Evolutionary conservation across 2,329 filamentous ascomycete genomes (phyloP).

Genomic region (Sphaceloma murrayae): DNA sequence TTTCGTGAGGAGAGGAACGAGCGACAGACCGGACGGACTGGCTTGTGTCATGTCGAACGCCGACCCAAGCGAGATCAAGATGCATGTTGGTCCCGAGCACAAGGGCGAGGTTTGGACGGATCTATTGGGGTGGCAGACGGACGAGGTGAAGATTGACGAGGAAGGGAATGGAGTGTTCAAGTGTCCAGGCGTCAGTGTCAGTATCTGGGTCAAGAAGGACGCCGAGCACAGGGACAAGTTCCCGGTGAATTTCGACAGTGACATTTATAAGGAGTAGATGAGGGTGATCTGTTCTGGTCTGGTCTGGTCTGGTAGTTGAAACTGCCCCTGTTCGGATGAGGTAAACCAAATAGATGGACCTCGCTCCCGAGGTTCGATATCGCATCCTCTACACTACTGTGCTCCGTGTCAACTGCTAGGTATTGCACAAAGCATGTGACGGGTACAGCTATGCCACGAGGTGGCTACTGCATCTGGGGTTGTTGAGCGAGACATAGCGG

Average conservation of each 20-base stretch:
- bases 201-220: conserved; percentile 51
- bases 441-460: background rate
- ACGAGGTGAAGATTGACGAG: conserved; percentile 48
- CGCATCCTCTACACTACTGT: too few species aligned
- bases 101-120: conserved; percentile 55
- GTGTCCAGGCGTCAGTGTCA: conserved; percentile 46
- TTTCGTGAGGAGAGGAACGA: conserved; percentile 46
- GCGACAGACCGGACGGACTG: conserved; percentile 41
- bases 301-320: too few species aligned
- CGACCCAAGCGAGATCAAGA: conserved; percentile 38
- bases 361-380: too few species aligned
- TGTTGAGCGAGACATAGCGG: conserved; percentile 14
- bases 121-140: conserved; percentile 47
- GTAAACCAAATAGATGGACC: too few species aligned
- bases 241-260: conserved; percentile 24
- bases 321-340: too few species aligned
- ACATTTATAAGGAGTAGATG: conserved; percentile 19
- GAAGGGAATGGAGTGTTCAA: conserved; percentile 52
- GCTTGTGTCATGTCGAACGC: conserved; percentile 38
- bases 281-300: too few species aligned
- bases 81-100: conserved; percentile 48
- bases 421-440: too few species aligned
- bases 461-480: background rate
- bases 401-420: too few species aligned
- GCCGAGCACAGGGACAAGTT: conserved; percentile 46